These are phyloP conservation scores for Plenodomus lindquistii DNA, from an alignment of 2,329 filamentous ascomycete genomes.

Conservation along the genomic window DNA sequence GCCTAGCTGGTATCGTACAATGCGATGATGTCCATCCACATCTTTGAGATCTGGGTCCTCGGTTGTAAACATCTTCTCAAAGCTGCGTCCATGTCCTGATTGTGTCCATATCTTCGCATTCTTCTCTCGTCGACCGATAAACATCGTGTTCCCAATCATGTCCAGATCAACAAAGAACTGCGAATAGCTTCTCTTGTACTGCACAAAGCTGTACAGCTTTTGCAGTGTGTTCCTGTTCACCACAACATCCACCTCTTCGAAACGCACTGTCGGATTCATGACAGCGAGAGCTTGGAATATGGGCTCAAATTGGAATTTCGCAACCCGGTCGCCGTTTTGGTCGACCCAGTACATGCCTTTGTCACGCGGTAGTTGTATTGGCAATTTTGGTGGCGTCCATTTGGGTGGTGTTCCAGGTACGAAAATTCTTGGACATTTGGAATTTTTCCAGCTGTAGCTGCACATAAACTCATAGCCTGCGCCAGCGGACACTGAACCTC, in stretches of 20 bases:
- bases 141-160: too few relatives aligned
- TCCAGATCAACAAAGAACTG: too few relatives aligned
- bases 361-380: constrained; percentile 2
- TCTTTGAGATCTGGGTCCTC: not conserved
- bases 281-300: too few relatives aligned
- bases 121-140: too few relatives aligned
- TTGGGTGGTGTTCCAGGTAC: constrained; percentile 2
- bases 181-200: too few relatives aligned
- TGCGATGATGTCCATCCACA: constrained; percentile 3
- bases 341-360: constrained; percentile 1
- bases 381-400: not conserved
- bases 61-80: not conserved
- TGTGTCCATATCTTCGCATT: too few relatives aligned
- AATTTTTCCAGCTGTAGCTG: constrained; percentile 10
- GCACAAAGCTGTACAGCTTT: too few relatives aligned
- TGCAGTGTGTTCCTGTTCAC: too few relatives aligned
- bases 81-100: too few relatives aligned
- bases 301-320: too few relatives aligned
- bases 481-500: not conserved
- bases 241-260: too few relatives aligned
- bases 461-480: constrained; percentile 7
- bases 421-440: constrained; percentile 1
- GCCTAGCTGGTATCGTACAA: constrained; percentile 3
- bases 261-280: too few relatives aligned
- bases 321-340: constrained; percentile 1